phyloP scores from a whole-genome alignment of 805 yeast species.

The Candida suzukii region DNA sequence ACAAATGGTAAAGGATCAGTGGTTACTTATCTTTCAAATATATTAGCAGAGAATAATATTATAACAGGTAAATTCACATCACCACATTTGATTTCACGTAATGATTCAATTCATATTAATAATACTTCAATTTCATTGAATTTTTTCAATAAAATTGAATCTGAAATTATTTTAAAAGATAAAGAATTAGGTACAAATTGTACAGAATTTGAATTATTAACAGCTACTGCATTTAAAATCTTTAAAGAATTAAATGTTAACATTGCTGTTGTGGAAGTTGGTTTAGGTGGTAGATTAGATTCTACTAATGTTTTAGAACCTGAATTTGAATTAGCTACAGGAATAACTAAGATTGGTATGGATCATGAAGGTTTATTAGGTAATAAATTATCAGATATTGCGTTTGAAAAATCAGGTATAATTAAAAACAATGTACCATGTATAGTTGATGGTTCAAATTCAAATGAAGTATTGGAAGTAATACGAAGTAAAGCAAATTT shows the following conservation, averaged over 20 bases:
- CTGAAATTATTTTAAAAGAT: slow-evolving; percentile 37
- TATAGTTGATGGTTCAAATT: slow-evolving; percentile 69
- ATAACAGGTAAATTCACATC: slow-evolving; percentile 78
- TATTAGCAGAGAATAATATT: slow-evolving; percentile 41
- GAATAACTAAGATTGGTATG: slow-evolving; percentile 76
- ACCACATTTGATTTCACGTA: slow-evolving; percentile 70
- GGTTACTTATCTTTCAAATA: slow-evolving; percentile 69
- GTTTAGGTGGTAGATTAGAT: slow-evolving; percentile 85
- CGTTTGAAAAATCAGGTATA: slow-evolving; percentile 82
- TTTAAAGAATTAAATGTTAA: slow-evolving; percentile 56
- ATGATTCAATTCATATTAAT: slow-evolving; percentile 71
- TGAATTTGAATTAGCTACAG: slow-evolving; percentile 40
- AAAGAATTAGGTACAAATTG: slow-evolving; percentile 44
- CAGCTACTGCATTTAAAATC: slow-evolving; percentile 78
- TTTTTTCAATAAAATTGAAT: slow-evolving; percentile 40
- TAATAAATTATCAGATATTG: slow-evolving; percentile 53
- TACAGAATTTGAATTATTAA: slow-evolving; percentile 81
- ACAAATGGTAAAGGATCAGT: slow-evolving; percentile 97
- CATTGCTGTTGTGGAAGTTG: slow-evolving; percentile 86
- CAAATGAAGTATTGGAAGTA: slow-evolving; percentile 38
- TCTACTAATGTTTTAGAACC: slow-evolving; percentile 71
- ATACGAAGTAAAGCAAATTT: slow-evolving; percentile 19
- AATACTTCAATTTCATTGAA: slow-evolving; percentile 44
- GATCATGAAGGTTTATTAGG: slow-evolving; percentile 85
- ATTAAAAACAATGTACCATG: slow-evolving; percentile 54